A percentile compares a stretch with the other conserved stretches of the same genome.
These are phyloP conservation scores for Hypsizygus marmoreus DNA, from an alignment of 768 basidiomycete genomes.

Conservation along the genomic window DNA sequence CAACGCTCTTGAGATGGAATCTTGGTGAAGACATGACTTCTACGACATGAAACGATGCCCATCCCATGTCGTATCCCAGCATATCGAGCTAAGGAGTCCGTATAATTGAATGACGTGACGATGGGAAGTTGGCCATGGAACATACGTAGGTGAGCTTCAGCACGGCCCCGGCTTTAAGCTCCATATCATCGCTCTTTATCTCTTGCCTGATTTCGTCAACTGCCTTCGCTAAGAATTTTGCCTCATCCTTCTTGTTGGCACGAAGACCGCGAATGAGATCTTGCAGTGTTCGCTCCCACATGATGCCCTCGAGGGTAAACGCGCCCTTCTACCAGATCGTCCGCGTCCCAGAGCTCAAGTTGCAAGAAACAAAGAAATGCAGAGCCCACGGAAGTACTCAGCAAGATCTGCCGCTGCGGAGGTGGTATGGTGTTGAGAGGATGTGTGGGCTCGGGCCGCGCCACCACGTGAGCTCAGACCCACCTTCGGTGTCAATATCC, in stretches of 20 bases:
- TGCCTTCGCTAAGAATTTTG: conserved; percentile 88
- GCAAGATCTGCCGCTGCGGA: no score
- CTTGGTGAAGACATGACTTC: conserved; percentile 97
- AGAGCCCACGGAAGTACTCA: no score
- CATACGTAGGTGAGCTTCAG: conserved; percentile 96
- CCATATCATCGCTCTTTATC: conserved; percentile 93
- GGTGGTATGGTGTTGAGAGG: no score
- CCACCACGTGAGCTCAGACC: no score
- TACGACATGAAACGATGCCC: conserved; percentile 96
- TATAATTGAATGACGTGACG: conserved; percentile 10
- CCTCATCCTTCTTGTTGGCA: conserved; percentile 92
- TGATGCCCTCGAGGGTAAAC: conserved; percentile 31
- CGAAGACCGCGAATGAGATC: conserved; percentile 95
- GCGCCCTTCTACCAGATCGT: background rate
- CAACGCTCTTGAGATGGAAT: conserved; percentile 91
- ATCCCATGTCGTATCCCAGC: conserved; percentile 92
- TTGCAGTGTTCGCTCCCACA: conserved; percentile 97
- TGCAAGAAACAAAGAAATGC: no score
- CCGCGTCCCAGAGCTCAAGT: background rate
- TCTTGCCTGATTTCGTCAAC: conserved; percentile 94
- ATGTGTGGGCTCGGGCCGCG: no score
- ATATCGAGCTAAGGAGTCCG: conserved; percentile 80
- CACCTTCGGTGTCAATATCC: no score
- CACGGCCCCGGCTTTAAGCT: conserved; percentile 91
- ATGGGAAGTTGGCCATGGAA: conserved; percentile 19